These are phyloP conservation scores for Fusarium sacchari DNA, from an alignment of 2,329 filamentous ascomycete species.

Conservation along the genomic window DNA sequence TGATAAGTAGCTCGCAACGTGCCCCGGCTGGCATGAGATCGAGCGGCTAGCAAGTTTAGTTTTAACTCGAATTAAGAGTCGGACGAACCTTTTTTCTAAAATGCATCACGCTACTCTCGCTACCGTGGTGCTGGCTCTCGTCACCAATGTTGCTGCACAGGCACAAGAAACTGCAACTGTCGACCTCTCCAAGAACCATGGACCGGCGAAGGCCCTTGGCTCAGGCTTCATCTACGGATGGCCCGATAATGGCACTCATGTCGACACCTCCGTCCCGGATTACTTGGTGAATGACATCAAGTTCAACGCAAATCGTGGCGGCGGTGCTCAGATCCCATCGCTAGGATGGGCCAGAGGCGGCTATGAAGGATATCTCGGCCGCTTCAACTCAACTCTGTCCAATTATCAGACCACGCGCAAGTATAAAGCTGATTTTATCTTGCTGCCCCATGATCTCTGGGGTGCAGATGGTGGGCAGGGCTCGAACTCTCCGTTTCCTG, in stretches of 20 bases:
- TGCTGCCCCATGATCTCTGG: not conserved
- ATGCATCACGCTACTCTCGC: not conserved
- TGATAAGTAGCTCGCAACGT: not conserved
- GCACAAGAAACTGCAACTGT: not conserved
- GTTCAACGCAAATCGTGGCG: not conserved
- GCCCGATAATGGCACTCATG: not conserved
- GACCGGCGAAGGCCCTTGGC: fast-evolving
- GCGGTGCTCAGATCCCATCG: not conserved
- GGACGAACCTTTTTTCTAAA: fast-evolving
- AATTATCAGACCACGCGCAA: not conserved
- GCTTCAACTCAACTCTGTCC: not conserved
- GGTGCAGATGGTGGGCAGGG: not conserved
- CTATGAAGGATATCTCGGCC: not conserved
- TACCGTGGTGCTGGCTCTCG: not conserved
- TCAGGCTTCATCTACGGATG: not conserved
- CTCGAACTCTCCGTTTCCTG: not conserved
- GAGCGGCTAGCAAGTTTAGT: fast-evolving
- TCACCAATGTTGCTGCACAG: not conserved
- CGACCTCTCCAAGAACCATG: not conserved
- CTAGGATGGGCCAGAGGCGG: not conserved
- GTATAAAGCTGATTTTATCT: not conserved
- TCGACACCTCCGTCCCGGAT: not conserved
- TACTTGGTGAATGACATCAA: not conserved
- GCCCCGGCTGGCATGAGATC: fast-evolving
- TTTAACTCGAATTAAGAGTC: fast-evolving